Evolutionary conservation across 2,329 filamentous ascomycete genomes (phyloP).

Genomic region (Scytalidium sp.): DNA sequence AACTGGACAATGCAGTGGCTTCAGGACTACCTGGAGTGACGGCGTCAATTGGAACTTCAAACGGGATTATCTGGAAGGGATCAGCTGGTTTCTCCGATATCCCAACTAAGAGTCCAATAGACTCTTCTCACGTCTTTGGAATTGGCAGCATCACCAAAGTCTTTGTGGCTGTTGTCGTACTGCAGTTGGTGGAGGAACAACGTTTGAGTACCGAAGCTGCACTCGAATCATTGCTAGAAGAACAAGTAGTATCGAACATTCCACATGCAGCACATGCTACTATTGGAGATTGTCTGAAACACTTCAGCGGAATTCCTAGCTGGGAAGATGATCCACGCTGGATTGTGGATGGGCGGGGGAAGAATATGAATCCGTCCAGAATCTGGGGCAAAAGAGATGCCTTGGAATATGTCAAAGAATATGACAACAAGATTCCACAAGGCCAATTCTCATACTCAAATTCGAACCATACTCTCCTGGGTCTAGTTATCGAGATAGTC

Average conservation of each 20-base stretch:
- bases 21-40: slow-evolving; percentile 10
- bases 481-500: slow-evolving; percentile 9
- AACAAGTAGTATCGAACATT: slow-evolving; percentile 2
- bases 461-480: slow-evolving; percentile 9
- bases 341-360: slow-evolving; percentile 9
- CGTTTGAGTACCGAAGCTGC: slow-evolving; percentile 5
- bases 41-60: slow-evolving; percentile 9
- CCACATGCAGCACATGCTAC: slow-evolving; percentile 7
- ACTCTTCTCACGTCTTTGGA: slow-evolving; percentile 6
- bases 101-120: background rate
- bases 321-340: slow-evolving; percentile 13
- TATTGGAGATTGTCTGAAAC: slow-evolving; percentile 7
- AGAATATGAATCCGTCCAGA: slow-evolving; percentile 4
- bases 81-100: slow-evolving; percentile 3
- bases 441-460: slow-evolving; percentile 7
- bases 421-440: background rate
- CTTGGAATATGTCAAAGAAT: slow-evolving; percentile 9
- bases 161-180: slow-evolving; percentile 10
- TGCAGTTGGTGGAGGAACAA: slow-evolving; percentile 11
- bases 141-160: slow-evolving; percentile 17
- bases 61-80: slow-evolving; percentile 8
- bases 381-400: slow-evolving; percentile 10
- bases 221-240: slow-evolving; percentile 1
- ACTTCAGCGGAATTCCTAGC: slow-evolving; percentile 10
- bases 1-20: slow-evolving; percentile 2